Evolutionary conservation across 2,329 filamentous ascomycete species (phyloP).

Genomic region (Diaporthe velutina): DNA sequence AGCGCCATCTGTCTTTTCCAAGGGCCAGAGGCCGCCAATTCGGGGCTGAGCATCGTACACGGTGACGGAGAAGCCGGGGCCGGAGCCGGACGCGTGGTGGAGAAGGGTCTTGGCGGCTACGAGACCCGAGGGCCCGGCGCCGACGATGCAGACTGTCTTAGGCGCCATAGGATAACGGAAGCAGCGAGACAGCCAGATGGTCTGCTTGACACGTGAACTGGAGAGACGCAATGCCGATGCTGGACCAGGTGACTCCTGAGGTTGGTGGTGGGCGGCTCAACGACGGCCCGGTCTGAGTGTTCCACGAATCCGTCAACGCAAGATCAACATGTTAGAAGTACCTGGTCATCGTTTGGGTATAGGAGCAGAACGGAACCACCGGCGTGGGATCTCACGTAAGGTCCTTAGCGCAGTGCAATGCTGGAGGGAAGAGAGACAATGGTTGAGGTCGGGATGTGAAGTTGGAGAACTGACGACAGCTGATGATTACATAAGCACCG

Average conservation of each 20-base stretch:
- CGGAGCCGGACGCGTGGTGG: slow-evolving; percentile 61
- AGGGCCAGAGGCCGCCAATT: slow-evolving; percentile 85
- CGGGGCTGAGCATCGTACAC: slow-evolving; percentile 76
- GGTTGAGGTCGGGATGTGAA: background rate
- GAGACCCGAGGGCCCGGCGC: slow-evolving; percentile 77
- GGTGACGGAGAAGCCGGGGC: slow-evolving; percentile 71
- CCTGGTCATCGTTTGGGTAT: background rate
- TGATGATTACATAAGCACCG: slow-evolving; percentile 12
- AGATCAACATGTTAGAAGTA: background rate
- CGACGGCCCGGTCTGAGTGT: background rate
- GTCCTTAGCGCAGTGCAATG: background rate
- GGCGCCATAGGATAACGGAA: slow-evolving; percentile 49
- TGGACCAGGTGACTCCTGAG: background rate
- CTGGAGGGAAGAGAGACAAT: background rate
- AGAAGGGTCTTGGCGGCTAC: slow-evolving; percentile 81
- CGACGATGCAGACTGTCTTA: slow-evolving; percentile 67
- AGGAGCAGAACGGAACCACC: background rate
- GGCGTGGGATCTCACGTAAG: slow-evolving; percentile 11
- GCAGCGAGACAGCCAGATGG: too few species aligned
- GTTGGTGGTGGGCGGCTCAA: background rate
- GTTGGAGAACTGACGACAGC: background rate
- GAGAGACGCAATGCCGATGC: background rate
- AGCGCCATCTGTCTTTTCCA: slow-evolving; percentile 58
- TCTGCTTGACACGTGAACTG: background rate
- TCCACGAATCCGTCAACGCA: background rate